Percentiles rank a stretch among this genome's conserved stretches.
These are phyloP conservation scores for Colletotrichum gigasporum DNA, from an alignment of 2,329 filamentous ascomycete species.

Conservation along the genomic window DNA sequence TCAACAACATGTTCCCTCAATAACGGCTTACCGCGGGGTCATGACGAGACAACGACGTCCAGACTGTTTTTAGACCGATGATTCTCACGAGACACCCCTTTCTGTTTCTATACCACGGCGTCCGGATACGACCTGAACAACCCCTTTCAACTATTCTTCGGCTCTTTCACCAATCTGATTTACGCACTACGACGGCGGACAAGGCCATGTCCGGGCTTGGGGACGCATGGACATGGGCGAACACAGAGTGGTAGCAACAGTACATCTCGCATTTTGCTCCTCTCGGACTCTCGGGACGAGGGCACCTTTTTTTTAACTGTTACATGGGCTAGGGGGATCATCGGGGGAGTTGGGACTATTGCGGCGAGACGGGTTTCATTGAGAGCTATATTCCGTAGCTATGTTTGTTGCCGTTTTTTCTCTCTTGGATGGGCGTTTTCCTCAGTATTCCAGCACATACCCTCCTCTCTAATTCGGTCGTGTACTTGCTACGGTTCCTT, in stretches of 20 bases:
- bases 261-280: constrained; percentile 27
- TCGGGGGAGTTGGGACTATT: constrained; percentile 22
- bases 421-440: constrained; percentile 24
- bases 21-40: constrained; percentile 43
- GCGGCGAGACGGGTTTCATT: constrained; percentile 10
- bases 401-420: constrained; percentile 10
- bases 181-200: constrained; percentile 15
- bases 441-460: constrained; percentile 25
- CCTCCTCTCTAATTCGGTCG: constrained; percentile 21
- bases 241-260: constrained; percentile 18
- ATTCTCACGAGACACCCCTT: constrained; percentile 30
- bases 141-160: constrained; percentile 5
- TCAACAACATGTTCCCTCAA: constrained; percentile 73
- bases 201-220: constrained; percentile 9
- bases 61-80: constrained; percentile 40
- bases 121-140: constrained; percentile 28
- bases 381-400: constrained; percentile 16
- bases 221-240: constrained; percentile 11
- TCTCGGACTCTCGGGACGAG: background rate
- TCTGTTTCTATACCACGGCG: constrained; percentile 28
- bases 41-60: constrained; percentile 23
- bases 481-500: constrained; percentile 10
- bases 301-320: background rate
- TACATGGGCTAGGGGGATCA: constrained; percentile 13
- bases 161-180: constrained; percentile 18